Conservation (phyloP, 2,329 filamentous ascomycete genomes). For the Ascomycota sp. region DNA sequence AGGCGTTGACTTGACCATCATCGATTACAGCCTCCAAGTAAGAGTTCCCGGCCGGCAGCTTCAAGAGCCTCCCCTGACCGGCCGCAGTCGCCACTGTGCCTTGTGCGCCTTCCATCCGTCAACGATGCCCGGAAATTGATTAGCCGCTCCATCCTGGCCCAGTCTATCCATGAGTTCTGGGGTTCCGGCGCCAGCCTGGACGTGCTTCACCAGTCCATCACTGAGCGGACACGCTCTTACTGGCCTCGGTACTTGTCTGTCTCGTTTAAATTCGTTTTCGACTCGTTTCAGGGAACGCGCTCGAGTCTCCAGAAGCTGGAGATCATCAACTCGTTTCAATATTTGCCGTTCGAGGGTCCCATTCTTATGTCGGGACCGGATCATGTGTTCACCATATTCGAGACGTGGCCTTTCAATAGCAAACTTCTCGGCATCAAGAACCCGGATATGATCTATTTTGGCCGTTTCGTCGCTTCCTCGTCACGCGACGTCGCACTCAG, state of each 20-base stretch:
- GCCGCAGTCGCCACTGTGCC: conserved; percentile 63
- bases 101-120: conserved; percentile 47
- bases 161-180: conserved; percentile 81
- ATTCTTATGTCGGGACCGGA: conserved; percentile 60
- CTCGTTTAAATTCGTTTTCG: conserved; percentile 70
- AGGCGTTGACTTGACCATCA: conserved; percentile 45
- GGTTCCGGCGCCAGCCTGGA: conserved; percentile 47
- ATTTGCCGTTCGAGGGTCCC: conserved; percentile 56
- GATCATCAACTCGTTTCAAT: conserved; percentile 67
- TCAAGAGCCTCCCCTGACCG: conserved; percentile 4
- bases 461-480: conserved; percentile 46
- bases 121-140: conserved; percentile 47
- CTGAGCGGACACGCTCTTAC: conserved; percentile 31
- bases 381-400: conserved; percentile 59
- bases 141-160: conserved; percentile 58
- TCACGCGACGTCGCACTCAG: conserved; percentile 46
- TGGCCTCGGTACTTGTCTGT: conserved; percentile 45
- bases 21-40: conserved; percentile 60
- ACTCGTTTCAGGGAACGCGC: conserved; percentile 62
- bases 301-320: conserved; percentile 39
- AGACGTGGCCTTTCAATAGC: conserved; percentile 49
- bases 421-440: conserved; percentile 25
- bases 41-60: conserved; percentile 10
- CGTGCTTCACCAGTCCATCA: conserved; percentile 46
- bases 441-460: conserved; percentile 46